Evolutionary conservation across 345 rosid species (phyloP).

Genomic region (Combretum micranthum): DNA sequence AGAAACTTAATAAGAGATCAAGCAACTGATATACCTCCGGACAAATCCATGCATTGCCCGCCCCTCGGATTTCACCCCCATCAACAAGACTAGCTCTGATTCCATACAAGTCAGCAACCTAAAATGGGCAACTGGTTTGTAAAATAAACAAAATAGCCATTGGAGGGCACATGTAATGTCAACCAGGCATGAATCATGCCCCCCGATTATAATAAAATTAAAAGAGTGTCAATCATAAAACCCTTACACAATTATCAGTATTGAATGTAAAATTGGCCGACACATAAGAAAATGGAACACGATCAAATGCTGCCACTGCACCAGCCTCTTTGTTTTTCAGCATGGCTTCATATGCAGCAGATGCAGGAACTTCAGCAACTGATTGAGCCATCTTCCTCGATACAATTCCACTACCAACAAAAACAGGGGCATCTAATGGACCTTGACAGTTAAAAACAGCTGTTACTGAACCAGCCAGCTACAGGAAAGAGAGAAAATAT

Average conservation of each 20-base stretch:
- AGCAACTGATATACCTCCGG: constrained; percentile 63
- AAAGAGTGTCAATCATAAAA: constrained; percentile 7
- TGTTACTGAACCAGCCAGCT: constrained; percentile 97
- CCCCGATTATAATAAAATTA: background rate
- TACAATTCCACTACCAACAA: constrained; percentile 97
- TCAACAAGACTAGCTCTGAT: constrained; percentile 97
- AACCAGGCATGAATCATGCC: background rate
- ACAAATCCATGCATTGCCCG: constrained; percentile 97
- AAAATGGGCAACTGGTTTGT: constrained; percentile 12
- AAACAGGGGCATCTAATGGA: constrained; percentile 86
- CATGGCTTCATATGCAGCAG: constrained; percentile 81
- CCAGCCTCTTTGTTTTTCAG: constrained; percentile 91
- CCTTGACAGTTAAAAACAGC: constrained; percentile 99
- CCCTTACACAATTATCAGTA: constrained; percentile 86
- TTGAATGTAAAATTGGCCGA: constrained; percentile 96
- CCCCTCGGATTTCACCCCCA: constrained; percentile 99
- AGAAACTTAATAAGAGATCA: background rate
- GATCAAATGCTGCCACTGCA: constrained; percentile 98
- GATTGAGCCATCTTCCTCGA: constrained; percentile 76
- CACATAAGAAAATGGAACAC: constrained; percentile 90
- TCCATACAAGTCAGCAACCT: constrained; percentile 97
- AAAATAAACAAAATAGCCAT: background rate
- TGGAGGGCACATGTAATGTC: too few relatives aligned
- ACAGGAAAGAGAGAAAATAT: constrained; percentile 27
- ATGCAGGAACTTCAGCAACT: constrained; percentile 52